Evolutionary conservation across 1,284 basidiomycete species (phyloP).

Genomic region (Boletus nobilissimus): DNA sequence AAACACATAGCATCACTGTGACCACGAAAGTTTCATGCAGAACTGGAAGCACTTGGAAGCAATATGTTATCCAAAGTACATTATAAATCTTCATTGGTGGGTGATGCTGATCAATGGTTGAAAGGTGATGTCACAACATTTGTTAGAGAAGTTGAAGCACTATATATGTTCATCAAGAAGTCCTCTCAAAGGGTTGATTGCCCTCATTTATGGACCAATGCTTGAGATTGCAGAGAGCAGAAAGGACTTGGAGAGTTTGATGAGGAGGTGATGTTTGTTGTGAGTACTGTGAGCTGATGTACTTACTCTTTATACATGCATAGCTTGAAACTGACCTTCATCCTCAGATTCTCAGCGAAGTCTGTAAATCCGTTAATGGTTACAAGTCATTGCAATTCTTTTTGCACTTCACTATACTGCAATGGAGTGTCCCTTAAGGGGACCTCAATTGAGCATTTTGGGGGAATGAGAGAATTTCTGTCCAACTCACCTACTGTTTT

Average conservation of each 20-base stretch:
- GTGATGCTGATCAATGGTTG: not conserved
- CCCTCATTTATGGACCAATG: not conserved
- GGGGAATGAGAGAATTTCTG: not conserved
- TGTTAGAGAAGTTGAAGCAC: not conserved
- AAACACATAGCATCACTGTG: not conserved
- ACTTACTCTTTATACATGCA: not conserved
- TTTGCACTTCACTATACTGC: slow-evolving; percentile 13
- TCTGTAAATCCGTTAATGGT: slow-evolving; percentile 3
- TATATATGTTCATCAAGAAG: not conserved
- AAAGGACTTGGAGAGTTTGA: not conserved
- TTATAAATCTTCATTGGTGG: not conserved
- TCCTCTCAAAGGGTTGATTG: not conserved
- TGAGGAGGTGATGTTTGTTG: not conserved
- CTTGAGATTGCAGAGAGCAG: not conserved
- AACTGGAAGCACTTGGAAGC: not conserved
- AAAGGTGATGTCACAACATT: not conserved
- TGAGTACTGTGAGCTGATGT: slow-evolving; percentile 12
- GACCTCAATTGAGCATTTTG: not conserved
- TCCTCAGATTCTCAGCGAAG: not conserved
- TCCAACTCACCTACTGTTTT: not conserved
- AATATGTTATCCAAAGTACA: not conserved
- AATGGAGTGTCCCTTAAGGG: not conserved
- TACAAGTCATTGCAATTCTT: not conserved
- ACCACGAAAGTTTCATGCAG: not conserved
- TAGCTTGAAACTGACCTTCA: slow-evolving; percentile 9